These are phyloP conservation scores for Tolypocladium pustulatum DNA, from an alignment of 2,329 filamentous ascomycete genomes.

Conservation along the genomic window DNA sequence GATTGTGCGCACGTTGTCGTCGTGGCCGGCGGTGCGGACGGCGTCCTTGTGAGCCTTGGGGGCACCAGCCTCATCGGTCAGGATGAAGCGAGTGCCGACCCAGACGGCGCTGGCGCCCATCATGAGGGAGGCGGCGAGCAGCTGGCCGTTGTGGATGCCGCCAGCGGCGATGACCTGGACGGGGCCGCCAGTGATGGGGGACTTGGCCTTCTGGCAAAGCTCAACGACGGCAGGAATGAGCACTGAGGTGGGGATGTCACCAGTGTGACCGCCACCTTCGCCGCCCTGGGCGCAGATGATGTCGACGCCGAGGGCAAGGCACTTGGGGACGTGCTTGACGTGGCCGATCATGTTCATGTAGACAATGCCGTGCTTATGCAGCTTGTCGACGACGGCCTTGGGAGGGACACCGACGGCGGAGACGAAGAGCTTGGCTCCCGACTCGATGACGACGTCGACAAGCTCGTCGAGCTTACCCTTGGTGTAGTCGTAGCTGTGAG, in stretches of 20 bases:
- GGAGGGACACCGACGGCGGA: conserved; percentile 93
- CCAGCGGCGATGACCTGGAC: conserved; percentile 91
- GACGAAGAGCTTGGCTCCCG: conserved; percentile 85
- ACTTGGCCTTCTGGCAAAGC: conserved; percentile 69
- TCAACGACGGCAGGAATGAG: conserved; percentile 89
- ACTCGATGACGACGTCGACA: conserved; percentile 85
- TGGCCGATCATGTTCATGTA: conserved; percentile 99
- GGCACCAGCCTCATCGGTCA: conserved; percentile 88
- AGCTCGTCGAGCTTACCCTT: conserved; percentile 95
- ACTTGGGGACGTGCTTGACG: conserved; percentile 98
- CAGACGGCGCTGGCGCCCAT: conserved; percentile 88
- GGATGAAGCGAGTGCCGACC: conserved; percentile 93
- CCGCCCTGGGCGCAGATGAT: conserved; percentile 98
- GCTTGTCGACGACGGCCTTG: conserved; percentile 75
- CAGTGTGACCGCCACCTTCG: conserved; percentile 93
- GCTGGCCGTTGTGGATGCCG: conserved; percentile 87
- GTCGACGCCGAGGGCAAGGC: conserved; percentile 81
- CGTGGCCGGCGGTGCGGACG: conserved; percentile 80
- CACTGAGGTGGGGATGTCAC: conserved; percentile 82
- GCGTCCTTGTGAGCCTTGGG: conserved; percentile 92
- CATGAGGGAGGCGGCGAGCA: conserved; percentile 81
- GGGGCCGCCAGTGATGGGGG: conserved; percentile 73
- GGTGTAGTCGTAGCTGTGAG: conserved; percentile 88
- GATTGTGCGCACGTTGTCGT: conserved; percentile 93
- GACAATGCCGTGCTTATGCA: conserved; percentile 78